Conservation (phyloP, 257 asterid species). For the Solanum peruvianum region DNA sequence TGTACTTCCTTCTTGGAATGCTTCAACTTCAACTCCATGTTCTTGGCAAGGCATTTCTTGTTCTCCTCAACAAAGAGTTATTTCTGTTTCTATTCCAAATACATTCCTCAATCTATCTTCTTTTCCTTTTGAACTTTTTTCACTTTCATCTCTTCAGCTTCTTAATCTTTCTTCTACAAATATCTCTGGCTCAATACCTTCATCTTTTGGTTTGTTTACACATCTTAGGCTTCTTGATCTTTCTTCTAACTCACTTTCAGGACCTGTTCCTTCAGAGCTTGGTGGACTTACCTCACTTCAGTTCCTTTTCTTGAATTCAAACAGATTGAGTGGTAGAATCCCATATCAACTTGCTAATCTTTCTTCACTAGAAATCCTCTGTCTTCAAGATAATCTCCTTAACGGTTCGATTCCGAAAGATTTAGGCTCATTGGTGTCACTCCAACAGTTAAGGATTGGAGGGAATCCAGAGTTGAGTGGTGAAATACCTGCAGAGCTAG, state of each 20-base stretch:
- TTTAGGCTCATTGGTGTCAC: slow-evolving; percentile 50
- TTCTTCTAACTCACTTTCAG: slow-evolving; percentile 57
- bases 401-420: slow-evolving; percentile 66
- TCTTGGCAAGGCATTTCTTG: slow-evolving; percentile 90
- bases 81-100: slow-evolving; percentile 73
- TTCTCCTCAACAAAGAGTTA: slow-evolving; percentile 74
- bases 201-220: slow-evolving; percentile 43
- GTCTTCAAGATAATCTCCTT: slow-evolving; percentile 73
- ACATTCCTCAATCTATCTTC: slow-evolving; percentile 74
- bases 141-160: slow-evolving; percentile 69
- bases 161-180: slow-evolving; percentile 82
- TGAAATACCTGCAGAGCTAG: slow-evolving; percentile 64
- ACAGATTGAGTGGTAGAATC: slow-evolving; percentile 47
- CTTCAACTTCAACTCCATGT: slow-evolving; percentile 64
- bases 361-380: slow-evolving; percentile 55
- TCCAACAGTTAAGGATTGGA: slow-evolving; percentile 77
- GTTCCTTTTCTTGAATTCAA: slow-evolving; percentile 70
- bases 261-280: slow-evolving; percentile 50
- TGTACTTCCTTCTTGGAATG: slow-evolving; percentile 67
- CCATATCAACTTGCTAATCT: slow-evolving; percentile 48
- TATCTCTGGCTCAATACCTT: slow-evolving; percentile 66
- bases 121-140: slow-evolving; percentile 45
- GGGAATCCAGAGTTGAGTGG: slow-evolving; percentile 63
- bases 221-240: slow-evolving; percentile 63
- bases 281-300: slow-evolving; percentile 48